phyloP scores from a whole-genome alignment of 2,329 filamentous ascomycete species.

The Epichloe amarillans region DNA sequence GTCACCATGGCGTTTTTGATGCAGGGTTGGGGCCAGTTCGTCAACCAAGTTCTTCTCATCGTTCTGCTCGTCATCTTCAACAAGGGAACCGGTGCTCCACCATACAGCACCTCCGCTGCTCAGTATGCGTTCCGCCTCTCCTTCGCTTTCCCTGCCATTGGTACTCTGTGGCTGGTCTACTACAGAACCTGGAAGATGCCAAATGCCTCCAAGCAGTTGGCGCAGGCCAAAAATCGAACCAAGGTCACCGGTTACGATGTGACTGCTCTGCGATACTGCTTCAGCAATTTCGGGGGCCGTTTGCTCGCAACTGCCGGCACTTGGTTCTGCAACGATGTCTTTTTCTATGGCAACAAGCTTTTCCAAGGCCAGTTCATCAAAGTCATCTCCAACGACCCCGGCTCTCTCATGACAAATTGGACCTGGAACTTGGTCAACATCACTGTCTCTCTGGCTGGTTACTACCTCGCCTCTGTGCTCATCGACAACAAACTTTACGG shows the following conservation, averaged over 20 bases:
- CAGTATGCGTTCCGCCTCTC: conserved; percentile 90
- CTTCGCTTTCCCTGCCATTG: conserved; percentile 80
- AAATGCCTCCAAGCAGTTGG: conserved; percentile 69
- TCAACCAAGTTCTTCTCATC: conserved; percentile 86
- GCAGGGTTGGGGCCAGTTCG: conserved; percentile 95
- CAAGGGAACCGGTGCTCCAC: conserved; percentile 56
- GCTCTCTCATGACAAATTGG: conserved; percentile 76
- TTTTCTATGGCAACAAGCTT: conserved; percentile 98
- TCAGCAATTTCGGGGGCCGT: conserved; percentile 74
- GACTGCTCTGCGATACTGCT: conserved; percentile 65
- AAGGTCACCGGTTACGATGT: conserved; percentile 88
- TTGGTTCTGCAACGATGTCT: conserved; percentile 96
- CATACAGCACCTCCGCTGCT: conserved; percentile 63
- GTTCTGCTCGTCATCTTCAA: conserved; percentile 80
- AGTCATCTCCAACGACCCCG: conserved; percentile 56
- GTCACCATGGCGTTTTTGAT: conserved; percentile 94
- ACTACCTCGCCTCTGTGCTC: conserved; percentile 77
- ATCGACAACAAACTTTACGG: conserved; percentile 97
- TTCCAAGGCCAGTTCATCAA: conserved; percentile 86
- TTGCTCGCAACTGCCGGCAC: conserved; percentile 73
- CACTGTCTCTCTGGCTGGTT: conserved; percentile 70
- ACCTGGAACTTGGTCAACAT: conserved; percentile 89
- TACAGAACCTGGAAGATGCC: conserved; percentile 94
- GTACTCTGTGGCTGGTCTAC: conserved; percentile 90
- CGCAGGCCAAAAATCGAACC: conserved; percentile 69